Base-by-base conservation (phyloP, 2,329 filamentous ascomycete species). In the Byssochlamys sp. region DNA sequence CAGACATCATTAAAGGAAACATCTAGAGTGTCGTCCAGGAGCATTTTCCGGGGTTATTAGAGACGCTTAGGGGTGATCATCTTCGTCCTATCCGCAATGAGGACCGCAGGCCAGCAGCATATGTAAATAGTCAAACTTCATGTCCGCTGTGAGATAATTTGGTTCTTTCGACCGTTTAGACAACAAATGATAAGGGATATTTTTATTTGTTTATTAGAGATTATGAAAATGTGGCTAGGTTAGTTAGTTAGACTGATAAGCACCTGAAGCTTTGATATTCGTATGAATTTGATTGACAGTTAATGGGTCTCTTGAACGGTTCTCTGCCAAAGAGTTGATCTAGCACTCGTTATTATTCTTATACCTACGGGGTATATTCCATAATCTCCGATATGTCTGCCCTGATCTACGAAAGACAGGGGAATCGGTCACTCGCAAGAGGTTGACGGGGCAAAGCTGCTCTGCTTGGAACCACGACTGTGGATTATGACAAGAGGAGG, bases 1-100 rank as follows among this genome's bases (percentile, higher is more conserved):
- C 68, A 3, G 69, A 72, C 55, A 5, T 70, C 29, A 71, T 72
- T 52, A 71, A 71, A 56, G 57, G 64, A 27, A n/a, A 51, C 12
- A 19, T 45, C 39, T 45, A 45, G 39, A 45, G 19, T n/a, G 35
- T 39, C 14, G 14, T 7, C 10, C 31, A 33, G 1, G 3, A 7
- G 31, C 31, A 45, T 45, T 19, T n/a, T 14, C n/a, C 1, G 2
- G 4, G 14, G n/a, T 24, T 9, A 9, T 19, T 9, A 24, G 19
- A 45, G 19, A 7, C 7, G 39, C 7, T 9, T 4, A 19, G 39
- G 19, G 4, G 19, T 45, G 39, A 7, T 2, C 19, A 14, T 24
- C 7, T 33, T 14, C 4, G 7, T 11, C 11, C 14, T 24, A 6
- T 19, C n/a, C 4, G 39, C 1, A 39, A 45, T 24, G 39, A 19